Base-by-base conservation (phyloP, 2,329 filamentous ascomycete genomes). In the Colletotrichum plurivorum region DNA sequence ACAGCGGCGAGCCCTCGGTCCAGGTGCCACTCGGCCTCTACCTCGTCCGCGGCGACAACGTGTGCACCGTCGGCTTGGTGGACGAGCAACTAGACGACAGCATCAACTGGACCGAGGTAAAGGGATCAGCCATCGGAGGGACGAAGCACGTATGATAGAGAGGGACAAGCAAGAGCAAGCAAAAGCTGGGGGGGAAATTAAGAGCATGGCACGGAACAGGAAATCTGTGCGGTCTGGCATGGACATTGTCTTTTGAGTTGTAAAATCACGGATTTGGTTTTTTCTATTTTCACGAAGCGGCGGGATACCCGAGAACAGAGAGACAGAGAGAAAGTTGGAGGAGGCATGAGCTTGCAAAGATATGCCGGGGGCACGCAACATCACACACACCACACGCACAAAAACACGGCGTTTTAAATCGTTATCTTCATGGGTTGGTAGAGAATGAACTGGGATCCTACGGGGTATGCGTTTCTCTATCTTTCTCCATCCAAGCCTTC, bases 31-130 rank as follows among this genome's bases (percentile, higher is more conserved):
- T 98, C 71, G 96, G 96, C 1, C 83, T 98, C 6, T 98, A 98
- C 79, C 87, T 99, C 67, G 93, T 99, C 66, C 89, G 96, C 69
- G 96, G 96, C 60, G 96, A 99, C 79, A 98, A 97, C 77, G 95
- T 99, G 55, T 95, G 94, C 71, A 87, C 97, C 16, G 93, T 96
- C 67, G 96, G 96, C 2, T 84, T 97, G 66, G 91, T 99, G 39
- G 94, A 99, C 79, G 95, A 97, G 81, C 88, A 93, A 74, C 84
- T 98, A 68, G 96, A 99, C 82, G 88, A 87, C 46, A 94, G 92
- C 75, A 98, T 99, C 77, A 92, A 98, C 82, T 99, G 96, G 96
- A 87, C 88, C 20, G 91, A 97, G 80, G 96, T 99, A 46, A 92
- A 93, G 78, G 95, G 95, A 5, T 90, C 91, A 68, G 90, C 92